Conservation (phyloP, 495 filamentous ascomycete genomes). For the Neurospora sp. region DNA sequence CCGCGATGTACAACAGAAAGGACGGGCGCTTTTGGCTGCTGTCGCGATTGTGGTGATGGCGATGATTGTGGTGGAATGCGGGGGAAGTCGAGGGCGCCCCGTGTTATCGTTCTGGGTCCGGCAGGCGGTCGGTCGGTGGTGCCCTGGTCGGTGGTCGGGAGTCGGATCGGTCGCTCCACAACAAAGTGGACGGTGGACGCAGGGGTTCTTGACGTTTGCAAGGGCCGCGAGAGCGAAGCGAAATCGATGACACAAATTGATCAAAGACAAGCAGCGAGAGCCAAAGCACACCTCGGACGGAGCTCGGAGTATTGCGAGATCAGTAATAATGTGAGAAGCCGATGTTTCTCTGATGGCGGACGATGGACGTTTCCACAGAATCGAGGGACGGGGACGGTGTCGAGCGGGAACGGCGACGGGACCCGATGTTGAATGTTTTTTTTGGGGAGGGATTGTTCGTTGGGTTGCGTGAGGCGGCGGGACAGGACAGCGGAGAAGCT, state of each 20-base stretch:
- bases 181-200: neutral
- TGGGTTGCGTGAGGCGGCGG: neutral
- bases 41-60: conserved; percentile 2
- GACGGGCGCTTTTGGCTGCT: conserved; percentile 1
- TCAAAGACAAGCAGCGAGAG: neutral
- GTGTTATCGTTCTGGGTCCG: neutral
- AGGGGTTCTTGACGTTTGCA: neutral
- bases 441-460: neutral
- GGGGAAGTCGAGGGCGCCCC: neutral
- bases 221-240: neutral
- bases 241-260: neutral
- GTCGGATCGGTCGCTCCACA: neutral
- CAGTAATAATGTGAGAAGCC: neutral
- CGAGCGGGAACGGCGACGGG: neutral
- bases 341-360: neutral
- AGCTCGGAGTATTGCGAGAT: neutral
- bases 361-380: neutral
- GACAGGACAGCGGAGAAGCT: neutral
- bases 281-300: neutral
- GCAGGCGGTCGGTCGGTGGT: neutral
- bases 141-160: neutral
- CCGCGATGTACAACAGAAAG: conserved; percentile 1
- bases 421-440: neutral
- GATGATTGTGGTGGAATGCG: conserved; percentile 14
- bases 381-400: neutral